Conservation (phyloP, 768 basidiomycete genomes). For the Hygrophorus pudorinus region DNA sequence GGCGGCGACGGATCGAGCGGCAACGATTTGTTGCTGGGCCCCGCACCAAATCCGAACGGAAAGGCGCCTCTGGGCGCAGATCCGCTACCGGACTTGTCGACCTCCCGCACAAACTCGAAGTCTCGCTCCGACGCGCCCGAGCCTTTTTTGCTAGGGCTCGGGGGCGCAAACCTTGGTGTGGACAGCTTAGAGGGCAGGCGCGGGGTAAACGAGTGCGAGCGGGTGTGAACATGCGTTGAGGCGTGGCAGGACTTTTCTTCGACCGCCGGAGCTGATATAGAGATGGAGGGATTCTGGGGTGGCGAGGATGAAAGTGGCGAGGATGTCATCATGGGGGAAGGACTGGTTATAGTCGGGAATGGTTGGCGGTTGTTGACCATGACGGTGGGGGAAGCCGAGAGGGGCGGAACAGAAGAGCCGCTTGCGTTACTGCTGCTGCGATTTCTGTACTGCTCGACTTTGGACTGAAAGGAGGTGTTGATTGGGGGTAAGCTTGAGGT, state of each 20-base stretch:
- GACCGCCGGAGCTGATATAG: slow-evolving; percentile 33
- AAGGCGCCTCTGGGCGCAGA: slow-evolving; percentile 9
- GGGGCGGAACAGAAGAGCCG: slow-evolving; percentile 23
- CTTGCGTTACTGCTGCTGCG: slow-evolving; percentile 49
- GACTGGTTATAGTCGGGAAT: slow-evolving; percentile 28
- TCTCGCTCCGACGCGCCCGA: slow-evolving; percentile 33
- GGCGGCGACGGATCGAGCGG: slow-evolving; percentile 4
- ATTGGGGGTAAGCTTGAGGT: slow-evolving; percentile 25
- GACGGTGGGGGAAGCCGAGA: slow-evolving; percentile 22
- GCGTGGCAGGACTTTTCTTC: slow-evolving; percentile 18
- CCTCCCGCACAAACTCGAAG: slow-evolving; percentile 4
- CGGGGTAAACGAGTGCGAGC: slow-evolving; percentile 63
- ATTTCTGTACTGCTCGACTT: slow-evolving; percentile 55
- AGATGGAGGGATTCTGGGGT: slow-evolving; percentile 32
- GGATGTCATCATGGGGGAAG: slow-evolving; percentile 22
- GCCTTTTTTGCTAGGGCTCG: slow-evolving; percentile 49
- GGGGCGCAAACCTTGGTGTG: slow-evolving; percentile 39
- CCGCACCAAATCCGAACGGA: slow-evolving; percentile 9
- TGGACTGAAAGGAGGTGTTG: slow-evolving; percentile 48
- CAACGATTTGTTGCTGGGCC: slow-evolving; percentile 9
- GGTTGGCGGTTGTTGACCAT: slow-evolving; percentile 29
- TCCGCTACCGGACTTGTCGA: slow-evolving; percentile 4
- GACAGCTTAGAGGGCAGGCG: slow-evolving; percentile 63
- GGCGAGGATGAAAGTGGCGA: slow-evolving; percentile 14
- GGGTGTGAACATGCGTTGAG: slow-evolving; percentile 43